Evolutionary conservation across 306 rosid genomes (phyloP), one percentile per base, ranked within the genome.

Genomic region (Cucumis hystrix): DNA sequence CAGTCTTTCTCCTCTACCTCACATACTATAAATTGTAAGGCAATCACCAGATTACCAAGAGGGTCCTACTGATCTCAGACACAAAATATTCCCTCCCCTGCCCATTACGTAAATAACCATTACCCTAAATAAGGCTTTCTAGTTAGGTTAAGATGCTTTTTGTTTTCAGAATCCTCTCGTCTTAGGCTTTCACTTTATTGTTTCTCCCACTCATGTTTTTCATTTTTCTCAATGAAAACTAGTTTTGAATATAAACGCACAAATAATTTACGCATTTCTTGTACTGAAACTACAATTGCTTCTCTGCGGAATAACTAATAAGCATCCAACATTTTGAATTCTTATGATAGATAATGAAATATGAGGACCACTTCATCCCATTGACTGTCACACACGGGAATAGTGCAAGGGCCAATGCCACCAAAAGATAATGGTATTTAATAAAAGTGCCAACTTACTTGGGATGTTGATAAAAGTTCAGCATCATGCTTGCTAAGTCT

Each of bases 401-500:
- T 8, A 16, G 40, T 23, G 12, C 21, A 47, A 47, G 58, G 41
- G 2, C 76, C 58, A 49, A 45, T 5, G 57, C 58, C 23, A 70
- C 59, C 40, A 21, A 14, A 70, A 70, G 8, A 9, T 28, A 14
- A 70, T 21, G 16, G 40, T 54, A 70, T 23, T 70, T 7, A 45
- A 25, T 20, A 45, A 45, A 21, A 23, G 4, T 1, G 11, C 58
- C 57, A 70, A 71, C 76, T 71, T 71, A 92, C 99, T 94, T 88
- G 97, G 74, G 87, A 82, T 52, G 99, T 85, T 49, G 96, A 92
- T 82, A 95, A 85, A 83, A 86, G 37, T 65, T 79, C 97, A 1
- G 99, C 89, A 59, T 95, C 99, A 63, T 82, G 88, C 71, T 95
- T 95, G 70, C 84, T 86, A n/a, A 95, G 93, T 83, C 97, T 86